These are phyloP conservation scores for Sporisorium scitamineum DNA, from an alignment of 1,284 basidiomycete genomes.

Conservation along the genomic window DNA sequence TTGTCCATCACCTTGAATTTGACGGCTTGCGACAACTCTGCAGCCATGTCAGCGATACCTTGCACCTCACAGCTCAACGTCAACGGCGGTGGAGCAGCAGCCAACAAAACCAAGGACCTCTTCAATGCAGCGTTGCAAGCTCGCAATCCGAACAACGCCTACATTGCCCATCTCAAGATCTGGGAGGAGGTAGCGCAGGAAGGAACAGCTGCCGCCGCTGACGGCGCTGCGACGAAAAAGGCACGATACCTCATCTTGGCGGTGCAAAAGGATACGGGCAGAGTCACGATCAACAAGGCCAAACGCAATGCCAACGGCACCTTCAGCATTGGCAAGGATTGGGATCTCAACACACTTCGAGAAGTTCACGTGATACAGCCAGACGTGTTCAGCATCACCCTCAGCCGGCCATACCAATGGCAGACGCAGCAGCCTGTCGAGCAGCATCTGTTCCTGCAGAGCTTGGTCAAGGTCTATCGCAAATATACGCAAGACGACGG, in stretches of 20 bases:
- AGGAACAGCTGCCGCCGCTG: conserved; percentile 15
- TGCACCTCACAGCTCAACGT: conserved; percentile 21
- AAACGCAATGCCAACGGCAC: conserved; percentile 94
- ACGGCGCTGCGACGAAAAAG: conserved; percentile 42
- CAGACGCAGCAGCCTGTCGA: conserved; percentile 61
- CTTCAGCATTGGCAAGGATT: conserved; percentile 98
- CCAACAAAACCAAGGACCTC: conserved; percentile 55
- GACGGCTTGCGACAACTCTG: neutral
- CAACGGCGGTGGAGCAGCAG: conserved; percentile 10
- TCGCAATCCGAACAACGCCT: conserved; percentile 57
- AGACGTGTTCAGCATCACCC: conserved; percentile 60
- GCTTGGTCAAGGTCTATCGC: conserved; percentile 59
- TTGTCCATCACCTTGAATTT: neutral
- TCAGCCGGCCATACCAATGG: conserved; percentile 63
- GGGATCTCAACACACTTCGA: conserved; percentile 85
- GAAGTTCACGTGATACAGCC: conserved; percentile 77
- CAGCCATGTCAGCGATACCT: conserved; percentile 24
- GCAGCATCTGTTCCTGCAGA: conserved; percentile 60
- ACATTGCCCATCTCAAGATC: conserved; percentile 67
- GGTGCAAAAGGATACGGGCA: conserved; percentile 54
- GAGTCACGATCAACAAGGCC: conserved; percentile 78
- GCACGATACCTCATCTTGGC: conserved; percentile 66
- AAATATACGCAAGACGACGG: conserved; percentile 59
- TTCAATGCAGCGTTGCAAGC: conserved; percentile 63
- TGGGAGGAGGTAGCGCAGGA: conserved; percentile 56